phyloP scores from a whole-genome alignment of 306 rosid genomes.

The Ochetophila trinervis region DNA sequence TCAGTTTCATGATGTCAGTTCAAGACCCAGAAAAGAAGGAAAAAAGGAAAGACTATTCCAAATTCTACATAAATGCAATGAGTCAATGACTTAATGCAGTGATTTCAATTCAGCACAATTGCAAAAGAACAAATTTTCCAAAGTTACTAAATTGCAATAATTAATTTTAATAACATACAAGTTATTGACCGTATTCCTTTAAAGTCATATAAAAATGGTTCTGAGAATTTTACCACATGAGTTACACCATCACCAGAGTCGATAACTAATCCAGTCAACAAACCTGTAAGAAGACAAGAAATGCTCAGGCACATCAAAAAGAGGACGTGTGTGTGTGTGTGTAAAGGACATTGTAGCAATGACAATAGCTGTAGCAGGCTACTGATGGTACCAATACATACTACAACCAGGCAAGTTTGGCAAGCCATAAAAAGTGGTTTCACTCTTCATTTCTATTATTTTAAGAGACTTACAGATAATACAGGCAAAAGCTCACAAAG shows the following conservation, averaged over 20 bases:
- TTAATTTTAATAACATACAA: neutral
- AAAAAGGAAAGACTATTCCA: neutral
- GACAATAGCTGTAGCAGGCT: neutral
- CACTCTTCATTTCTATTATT: slow-evolving; percentile 1
- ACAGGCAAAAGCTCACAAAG: neutral
- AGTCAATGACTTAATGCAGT: no score
- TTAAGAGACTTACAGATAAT: neutral
- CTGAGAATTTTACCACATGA: slow-evolving; percentile 77
- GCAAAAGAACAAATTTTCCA: slow-evolving; percentile 2
- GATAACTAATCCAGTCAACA: slow-evolving; percentile 93
- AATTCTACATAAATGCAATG: no score
- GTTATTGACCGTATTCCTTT: neutral
- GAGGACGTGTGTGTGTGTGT: neutral
- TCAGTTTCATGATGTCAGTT: neutral
- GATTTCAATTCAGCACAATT: neutral
- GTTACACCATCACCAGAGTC: slow-evolving; percentile 99
- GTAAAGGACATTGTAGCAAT: neutral
- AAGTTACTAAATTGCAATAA: slow-evolving; percentile 15
- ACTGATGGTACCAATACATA: neutral
- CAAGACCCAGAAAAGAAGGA: neutral
- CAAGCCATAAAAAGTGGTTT: slow-evolving; percentile 12
- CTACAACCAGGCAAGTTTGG: slow-evolving; percentile 10
- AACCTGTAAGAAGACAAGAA: slow-evolving; percentile 55
- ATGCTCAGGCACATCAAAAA: slow-evolving; percentile 19
- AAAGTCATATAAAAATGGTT: neutral